Evolutionary conservation across 148 eudicot genomes (phyloP).

Genomic region (Nyssa sinensis): DNA sequence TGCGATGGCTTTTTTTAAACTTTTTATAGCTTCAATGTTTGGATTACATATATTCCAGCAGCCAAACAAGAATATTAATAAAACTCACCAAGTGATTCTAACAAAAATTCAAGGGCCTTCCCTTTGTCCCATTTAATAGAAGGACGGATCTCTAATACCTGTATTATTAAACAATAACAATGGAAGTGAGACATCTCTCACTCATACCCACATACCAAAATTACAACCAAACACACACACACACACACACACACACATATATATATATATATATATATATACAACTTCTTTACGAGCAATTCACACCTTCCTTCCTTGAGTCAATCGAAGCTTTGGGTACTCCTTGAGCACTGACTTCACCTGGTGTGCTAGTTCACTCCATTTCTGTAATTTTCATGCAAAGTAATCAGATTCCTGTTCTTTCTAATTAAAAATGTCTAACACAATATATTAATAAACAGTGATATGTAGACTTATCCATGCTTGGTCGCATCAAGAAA

Average conservation of each 20-base stretch:
- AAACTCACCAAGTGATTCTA: constrained; percentile 83
- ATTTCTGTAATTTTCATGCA: constrained; percentile 45
- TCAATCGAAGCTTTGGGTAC: constrained; percentile 74
- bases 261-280: too few relatives aligned
- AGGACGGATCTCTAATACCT: constrained; percentile 94
- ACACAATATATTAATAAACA: too few relatives aligned
- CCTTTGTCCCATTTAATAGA: constrained; percentile 97
- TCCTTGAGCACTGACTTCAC: constrained; percentile 69
- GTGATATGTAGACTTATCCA: too few relatives aligned
- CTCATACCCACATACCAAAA: background rate
- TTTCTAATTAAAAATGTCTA: too few relatives aligned
- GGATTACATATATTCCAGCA: background rate
- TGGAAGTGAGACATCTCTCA: background rate
- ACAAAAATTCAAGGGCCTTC: constrained; percentile 87
- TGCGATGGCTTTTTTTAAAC: too few relatives aligned
- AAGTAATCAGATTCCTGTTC: too few relatives aligned
- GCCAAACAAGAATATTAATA: too few relatives aligned
- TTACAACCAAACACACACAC: too few relatives aligned
- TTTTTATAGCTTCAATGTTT: background rate
- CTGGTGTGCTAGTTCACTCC: constrained; percentile 68
- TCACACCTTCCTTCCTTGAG: constrained; percentile 82
- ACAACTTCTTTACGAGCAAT: background rate
- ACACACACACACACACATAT: too few relatives aligned
- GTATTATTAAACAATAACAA: constrained; percentile 14
- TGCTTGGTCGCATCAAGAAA: too few relatives aligned